These are phyloP conservation scores for Fusarium sp. DNA, from an alignment of 2,329 filamentous ascomycete genomes.

Conservation along the genomic window DNA sequence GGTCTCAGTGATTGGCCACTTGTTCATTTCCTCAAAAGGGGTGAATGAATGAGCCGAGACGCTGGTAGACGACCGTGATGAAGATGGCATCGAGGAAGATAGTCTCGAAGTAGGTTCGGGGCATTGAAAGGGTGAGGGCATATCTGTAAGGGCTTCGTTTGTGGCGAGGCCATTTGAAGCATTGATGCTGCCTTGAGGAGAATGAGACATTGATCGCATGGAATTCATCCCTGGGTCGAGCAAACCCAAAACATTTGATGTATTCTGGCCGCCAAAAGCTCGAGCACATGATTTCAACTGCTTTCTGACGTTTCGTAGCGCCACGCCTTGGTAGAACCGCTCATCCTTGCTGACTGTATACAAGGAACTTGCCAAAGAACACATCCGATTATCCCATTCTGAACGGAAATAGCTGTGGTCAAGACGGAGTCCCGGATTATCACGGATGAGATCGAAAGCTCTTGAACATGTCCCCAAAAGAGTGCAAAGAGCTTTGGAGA, in stretches of 20 bases:
- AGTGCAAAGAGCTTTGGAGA: constrained; percentile 50
- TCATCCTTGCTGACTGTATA: constrained; percentile 50
- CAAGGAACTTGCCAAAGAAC: constrained; percentile 45
- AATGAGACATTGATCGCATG: constrained; percentile 41
- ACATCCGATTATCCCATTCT: constrained; percentile 46
- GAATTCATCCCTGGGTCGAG: constrained; percentile 35
- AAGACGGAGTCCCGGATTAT: constrained; percentile 33
- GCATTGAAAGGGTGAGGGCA: constrained; percentile 33
- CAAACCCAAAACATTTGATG: constrained; percentile 38
- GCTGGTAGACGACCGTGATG: constrained; percentile 43
- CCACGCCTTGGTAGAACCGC: constrained; percentile 46
- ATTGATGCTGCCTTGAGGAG: constrained; percentile 36
- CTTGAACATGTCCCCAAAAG: constrained; percentile 52
- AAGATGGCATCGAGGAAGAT: constrained; percentile 45
- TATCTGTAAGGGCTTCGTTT: constrained; percentile 18
- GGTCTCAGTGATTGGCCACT: constrained; percentile 46
- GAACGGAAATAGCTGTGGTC: constrained; percentile 40
- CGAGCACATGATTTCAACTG: constrained; percentile 49
- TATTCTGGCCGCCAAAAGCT: constrained; percentile 33
- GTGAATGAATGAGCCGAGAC: constrained; percentile 43
- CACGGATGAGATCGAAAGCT: constrained; percentile 47
- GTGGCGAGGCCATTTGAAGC: constrained; percentile 17
- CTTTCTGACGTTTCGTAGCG: constrained; percentile 47
- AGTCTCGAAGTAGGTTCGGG: constrained; percentile 36
- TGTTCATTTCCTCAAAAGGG: constrained; percentile 42